These are phyloP conservation scores for Alloascoidea africana DNA, from an alignment of 805 yeast species.

Conservation along the genomic window DNA sequence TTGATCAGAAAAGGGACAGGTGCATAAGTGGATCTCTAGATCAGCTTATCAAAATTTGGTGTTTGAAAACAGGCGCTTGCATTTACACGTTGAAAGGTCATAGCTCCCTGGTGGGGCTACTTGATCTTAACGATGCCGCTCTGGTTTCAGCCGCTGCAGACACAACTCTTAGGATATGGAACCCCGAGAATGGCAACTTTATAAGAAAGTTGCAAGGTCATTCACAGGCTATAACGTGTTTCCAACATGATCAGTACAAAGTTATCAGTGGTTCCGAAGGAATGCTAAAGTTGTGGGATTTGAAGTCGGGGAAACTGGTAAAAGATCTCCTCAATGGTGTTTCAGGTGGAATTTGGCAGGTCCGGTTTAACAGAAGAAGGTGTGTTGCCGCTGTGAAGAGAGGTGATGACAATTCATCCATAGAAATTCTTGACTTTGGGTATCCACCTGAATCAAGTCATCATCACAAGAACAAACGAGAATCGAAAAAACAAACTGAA, in stretches of 20 bases:
- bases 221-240: constrained; percentile 80
- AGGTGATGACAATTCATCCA: constrained; percentile 47
- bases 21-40: constrained; percentile 92
- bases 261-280: constrained; percentile 84
- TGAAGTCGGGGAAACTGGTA: constrained; percentile 60
- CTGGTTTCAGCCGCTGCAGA: constrained; percentile 95
- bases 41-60: constrained; percentile 81
- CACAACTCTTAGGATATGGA: constrained; percentile 84
- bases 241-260: constrained; percentile 73
- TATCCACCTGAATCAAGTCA: too few species aligned
- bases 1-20: constrained; percentile 59
- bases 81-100: constrained; percentile 72
- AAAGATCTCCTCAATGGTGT: constrained; percentile 57
- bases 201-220: constrained; percentile 66
- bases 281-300: constrained; percentile 79
- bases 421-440: constrained; percentile 79
- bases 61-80: constrained; percentile 58
- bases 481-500: too few species aligned
- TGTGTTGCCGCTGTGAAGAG: constrained; percentile 88
- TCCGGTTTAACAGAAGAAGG: constrained; percentile 65
- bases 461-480: too few species aligned
- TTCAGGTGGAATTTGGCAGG: constrained; percentile 90
- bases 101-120: constrained; percentile 75
- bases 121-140: constrained; percentile 60
- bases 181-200: constrained; percentile 55